Evolutionary conservation across 2,329 filamentous ascomycete genomes (phyloP).

Genomic region (Trichoderma cornu-damae): DNA sequence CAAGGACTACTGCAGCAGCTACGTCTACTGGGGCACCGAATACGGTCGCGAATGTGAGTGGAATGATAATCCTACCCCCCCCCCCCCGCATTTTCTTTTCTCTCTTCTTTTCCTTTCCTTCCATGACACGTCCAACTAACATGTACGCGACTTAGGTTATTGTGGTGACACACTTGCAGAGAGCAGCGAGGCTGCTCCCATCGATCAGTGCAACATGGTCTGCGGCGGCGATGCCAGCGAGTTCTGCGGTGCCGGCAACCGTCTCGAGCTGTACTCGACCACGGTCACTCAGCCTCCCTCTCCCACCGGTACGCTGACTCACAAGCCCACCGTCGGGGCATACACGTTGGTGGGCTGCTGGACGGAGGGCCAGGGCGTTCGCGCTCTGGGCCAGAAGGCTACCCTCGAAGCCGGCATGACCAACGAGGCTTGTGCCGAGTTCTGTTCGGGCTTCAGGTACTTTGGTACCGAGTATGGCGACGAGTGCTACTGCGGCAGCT

Average conservation of each 20-base stretch:
- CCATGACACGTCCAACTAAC: too few species aligned
- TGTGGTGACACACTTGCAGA: conserved; percentile 42
- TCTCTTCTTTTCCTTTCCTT: background rate
- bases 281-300: conserved; percentile 32
- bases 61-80: too few species aligned
- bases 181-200: conserved; percentile 27
- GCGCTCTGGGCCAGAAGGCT: conserved; percentile 32
- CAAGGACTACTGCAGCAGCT: conserved; percentile 42
- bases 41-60: conserved; percentile 46
- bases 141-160: conserved; percentile 33
- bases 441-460: conserved; percentile 36
- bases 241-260: conserved; percentile 41
- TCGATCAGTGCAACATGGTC: conserved; percentile 35
- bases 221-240: conserved; percentile 39
- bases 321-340: conserved; percentile 24
- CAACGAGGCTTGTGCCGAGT: conserved; percentile 31
- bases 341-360: conserved; percentile 39
- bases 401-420: conserved; percentile 30
- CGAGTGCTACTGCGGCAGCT: conserved; percentile 39
- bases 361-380: conserved; percentile 34
- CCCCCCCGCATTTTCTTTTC: conserved; percentile 11
- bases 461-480: conserved; percentile 39
- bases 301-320: conserved; percentile 25
- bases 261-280: conserved; percentile 42
- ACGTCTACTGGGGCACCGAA: conserved; percentile 47